Evolutionary conservation across 2,329 filamentous ascomycete species (phyloP), one percentile per base, ranked within the genome.

Genomic region (Microdochium nivale): DNA sequence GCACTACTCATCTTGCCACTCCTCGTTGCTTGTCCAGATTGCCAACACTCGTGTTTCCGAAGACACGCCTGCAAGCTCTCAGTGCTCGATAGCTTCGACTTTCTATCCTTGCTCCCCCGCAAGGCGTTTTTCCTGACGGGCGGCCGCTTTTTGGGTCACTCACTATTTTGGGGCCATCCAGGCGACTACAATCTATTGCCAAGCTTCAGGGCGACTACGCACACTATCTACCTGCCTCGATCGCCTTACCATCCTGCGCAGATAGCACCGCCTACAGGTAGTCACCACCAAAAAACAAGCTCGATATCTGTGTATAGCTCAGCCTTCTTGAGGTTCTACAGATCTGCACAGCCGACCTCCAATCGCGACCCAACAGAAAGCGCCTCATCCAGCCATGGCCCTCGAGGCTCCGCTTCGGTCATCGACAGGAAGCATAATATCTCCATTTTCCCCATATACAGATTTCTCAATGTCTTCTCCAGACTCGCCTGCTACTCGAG

Each of bases 351-450:
- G 40, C 40, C 35, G 35, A n/a, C 35, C 40, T 19, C 16, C 21
- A 19, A 19, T 19, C 19, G 40, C 40, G 40, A 13, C 40, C 40
- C 16, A 44, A 13, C 8, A 21, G 19, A 7, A 44, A 44, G 40
- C 40, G 16, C 21, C 40, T 24, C 19, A 13, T 7, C 40, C 23
- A 44, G 40, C 40, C 40, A 83, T 83, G 79, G 80, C 80, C 65
- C 72, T 84, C 65, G 77, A 81, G 69, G 81, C 76, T 62, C 81
- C 82, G 54, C 66, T 87, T 60, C 73, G 81, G 62, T 79, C 81
- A 55, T 86, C 83, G 55, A 79, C 79, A 53, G 79, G 77, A 63
- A 79, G 71, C 67, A 67, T 79, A 58, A 72, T 77, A 66, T 76
- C 78, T 51, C 65, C 70, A 54, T 79, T 80, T 58, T 77, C 77